Conservation (phyloP, 768 basidiomycete genomes). For the Tephrocybe rancida region DNA sequence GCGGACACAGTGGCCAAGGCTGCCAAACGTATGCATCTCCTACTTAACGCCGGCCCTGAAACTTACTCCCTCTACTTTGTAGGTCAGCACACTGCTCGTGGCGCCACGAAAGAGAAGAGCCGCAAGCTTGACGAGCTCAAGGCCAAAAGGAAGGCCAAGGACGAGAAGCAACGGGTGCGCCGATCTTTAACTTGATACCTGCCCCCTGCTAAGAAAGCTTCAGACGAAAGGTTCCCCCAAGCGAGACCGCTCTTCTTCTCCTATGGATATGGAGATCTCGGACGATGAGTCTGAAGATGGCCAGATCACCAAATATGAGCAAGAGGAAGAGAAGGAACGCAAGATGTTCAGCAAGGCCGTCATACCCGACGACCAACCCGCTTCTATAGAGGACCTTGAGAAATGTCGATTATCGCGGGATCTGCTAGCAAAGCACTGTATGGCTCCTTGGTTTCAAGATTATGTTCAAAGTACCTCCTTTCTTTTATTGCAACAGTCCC, state of each 20-base stretch:
- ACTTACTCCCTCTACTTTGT: conserved; percentile 11
- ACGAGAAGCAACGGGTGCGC: conserved; percentile 81
- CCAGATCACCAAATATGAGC: conserved; percentile 71
- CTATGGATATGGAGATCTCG: conserved; percentile 87
- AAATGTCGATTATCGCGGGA: conserved; percentile 68
- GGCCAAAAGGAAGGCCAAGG: conserved; percentile 85
- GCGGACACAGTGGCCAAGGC: conserved; percentile 68
- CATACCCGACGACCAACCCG: conserved; percentile 48
- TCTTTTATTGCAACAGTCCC: conserved; percentile 6
- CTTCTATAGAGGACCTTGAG: conserved; percentile 59
- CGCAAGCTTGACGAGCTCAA: conserved; percentile 84
- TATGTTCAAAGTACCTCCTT: conserved; percentile 64
- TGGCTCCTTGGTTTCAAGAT: conserved; percentile 85
- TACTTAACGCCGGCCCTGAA: too few relatives aligned
- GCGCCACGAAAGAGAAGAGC: conserved; percentile 79
- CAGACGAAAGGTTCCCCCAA: conserved; percentile 61
- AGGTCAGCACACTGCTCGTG: conserved; percentile 78
- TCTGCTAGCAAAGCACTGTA: conserved; percentile 67
- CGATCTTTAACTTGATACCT: neutral
- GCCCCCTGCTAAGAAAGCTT: conserved; percentile 2
- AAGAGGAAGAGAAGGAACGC: conserved; percentile 69
- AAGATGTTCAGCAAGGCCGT: conserved; percentile 48
- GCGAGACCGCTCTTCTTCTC: conserved; percentile 75
- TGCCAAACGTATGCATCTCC: conserved; percentile 69
- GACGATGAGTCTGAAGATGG: conserved; percentile 86